A percentile compares a stretch with the other conserved stretches of the same genome.
Evolutionary conservation across 2,329 filamentous ascomycete species (phyloP).

Genomic region (Cladosporium sp.): DNA sequence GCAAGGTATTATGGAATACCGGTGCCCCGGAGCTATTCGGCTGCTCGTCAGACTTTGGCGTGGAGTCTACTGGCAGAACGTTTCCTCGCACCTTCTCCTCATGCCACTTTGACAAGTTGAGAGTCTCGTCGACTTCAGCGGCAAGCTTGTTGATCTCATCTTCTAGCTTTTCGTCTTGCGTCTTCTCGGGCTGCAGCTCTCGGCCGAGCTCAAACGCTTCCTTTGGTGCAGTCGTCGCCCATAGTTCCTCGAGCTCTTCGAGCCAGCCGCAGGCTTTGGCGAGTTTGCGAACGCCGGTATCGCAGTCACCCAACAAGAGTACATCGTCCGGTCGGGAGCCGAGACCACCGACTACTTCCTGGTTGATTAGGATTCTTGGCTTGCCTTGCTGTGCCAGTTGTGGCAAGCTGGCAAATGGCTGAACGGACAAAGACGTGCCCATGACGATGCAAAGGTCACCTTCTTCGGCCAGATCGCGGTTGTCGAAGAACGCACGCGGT

Average conservation of each 20-base stretch:
- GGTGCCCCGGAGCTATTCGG: slow-evolving; percentile 8
- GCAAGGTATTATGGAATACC: neutral
- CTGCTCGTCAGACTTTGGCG: slow-evolving; percentile 6
- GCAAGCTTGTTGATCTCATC: slow-evolving; percentile 61
- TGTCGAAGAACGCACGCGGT: slow-evolving; percentile 64
- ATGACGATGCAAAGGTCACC: slow-evolving; percentile 82
- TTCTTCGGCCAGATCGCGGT: slow-evolving; percentile 54
- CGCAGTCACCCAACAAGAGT: slow-evolving; percentile 77
- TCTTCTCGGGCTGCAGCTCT: slow-evolving; percentile 35
- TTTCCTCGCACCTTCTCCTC: slow-evolving; percentile 36
- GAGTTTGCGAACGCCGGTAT: slow-evolving; percentile 74
- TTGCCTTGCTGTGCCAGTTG: slow-evolving; percentile 59
- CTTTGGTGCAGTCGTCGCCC: slow-evolving; percentile 65
- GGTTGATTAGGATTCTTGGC: slow-evolving; percentile 84
- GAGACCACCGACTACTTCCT: slow-evolving; percentile 76
- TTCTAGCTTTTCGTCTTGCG: slow-evolving; percentile 57
- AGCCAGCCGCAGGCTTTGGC: slow-evolving; percentile 82
- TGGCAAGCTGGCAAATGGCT: slow-evolving; percentile 84
- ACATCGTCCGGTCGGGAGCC: slow-evolving; percentile 83
- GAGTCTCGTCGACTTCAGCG: slow-evolving; percentile 57
- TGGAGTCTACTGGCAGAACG: neutral
- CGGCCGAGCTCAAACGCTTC: slow-evolving; percentile 31
- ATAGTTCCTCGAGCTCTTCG: slow-evolving; percentile 76
- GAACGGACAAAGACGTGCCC: slow-evolving; percentile 84
- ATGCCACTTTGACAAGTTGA: slow-evolving; percentile 51